Base-by-base conservation (phyloP, 139 green algal species). In the Edaphochlamys debaryana region DNA sequence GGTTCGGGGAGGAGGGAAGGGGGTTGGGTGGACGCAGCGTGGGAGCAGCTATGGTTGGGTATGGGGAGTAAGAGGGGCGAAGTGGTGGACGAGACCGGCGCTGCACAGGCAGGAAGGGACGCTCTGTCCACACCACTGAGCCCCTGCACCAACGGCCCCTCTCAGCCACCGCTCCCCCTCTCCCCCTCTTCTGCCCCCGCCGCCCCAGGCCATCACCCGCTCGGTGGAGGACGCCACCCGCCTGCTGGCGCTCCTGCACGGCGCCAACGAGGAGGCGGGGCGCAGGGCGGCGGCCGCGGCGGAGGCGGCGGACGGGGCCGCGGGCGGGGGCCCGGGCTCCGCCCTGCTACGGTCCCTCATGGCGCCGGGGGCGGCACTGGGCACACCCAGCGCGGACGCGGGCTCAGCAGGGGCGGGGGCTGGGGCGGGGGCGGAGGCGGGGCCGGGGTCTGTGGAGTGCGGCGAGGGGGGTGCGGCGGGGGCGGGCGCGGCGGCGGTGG, bases 181-280 rank as follows among this genome's bases (percentile, higher is more conserved):
- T 62, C 17, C 17, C 52, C 52, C 17, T 6, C 52, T 30, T 4
- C 15, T 29, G 17, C 4, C 52, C 15, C 4, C 6, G 13, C 30
- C 7, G 0, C 11, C 45, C 3, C 56, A 81, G 75, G 50, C 25
- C n/a, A 85, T 90, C 36, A 91, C 87, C 9, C 54, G 69, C 36
- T 77, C 71, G 11, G 52, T 84, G 64, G 41, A 91, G 50, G 86
- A 84, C 29, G 86, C 90, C 11, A 90, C 86, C 0, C 67, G 81
- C 66, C 68, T 93, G 38, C 89, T 96, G n/a, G 89, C 71, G 0
- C 40, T 96, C 15, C 30, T 93, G 20, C 54, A 91, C 40, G 70
- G 80, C 3, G 90, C 93, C 4, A 95, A 95, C 69, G 63, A 90
- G 66, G 42, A 38, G 63, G 63, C 64, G 64, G 64, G 77, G 0